Base-by-base conservation (phyloP, 768 basidiomycete species). In the Scleroderma bovista region DNA sequence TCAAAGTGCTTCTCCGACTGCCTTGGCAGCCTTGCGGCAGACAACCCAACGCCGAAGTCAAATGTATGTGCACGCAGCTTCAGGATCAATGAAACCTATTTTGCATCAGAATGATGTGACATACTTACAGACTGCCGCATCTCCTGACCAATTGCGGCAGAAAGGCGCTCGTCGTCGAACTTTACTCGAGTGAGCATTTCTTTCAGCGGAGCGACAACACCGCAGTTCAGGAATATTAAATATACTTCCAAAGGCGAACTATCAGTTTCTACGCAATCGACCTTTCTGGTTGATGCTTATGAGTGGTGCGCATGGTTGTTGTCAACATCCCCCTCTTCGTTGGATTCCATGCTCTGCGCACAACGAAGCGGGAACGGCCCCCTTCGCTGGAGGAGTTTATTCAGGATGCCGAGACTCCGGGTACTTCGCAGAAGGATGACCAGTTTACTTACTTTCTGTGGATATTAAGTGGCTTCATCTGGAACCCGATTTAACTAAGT, bases 151-250 rank as follows among this genome's bases (percentile, higher is more conserved):
- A 45, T 45, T 31, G 31, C 44, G 44, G 44, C n/a, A 31, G 31
- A 17, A 45, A 33, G 15, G 44, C 29, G 31, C n/a, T 20, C 31
- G 17, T 19, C 24, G 22, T 43, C 22, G 41, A 43, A 43, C 41
- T 43, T 43, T 44, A 50, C 41, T 29, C 20, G 44, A 24, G 31
- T 31, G 22, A 24, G n/a, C 19, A 15, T 13, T 38, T 50, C 24
- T 22, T 17, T 41, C 43, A 38, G 44, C 44, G 39, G 38, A 40
- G 9, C 50, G 45, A n/a, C 36, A 33, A n/a, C 44, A 33, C 50
- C 50, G 44, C 44, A 32, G 26, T n/a, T 17, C 33, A 45, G 29
- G 50, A 51, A 48, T 33, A 33, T 45, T 51, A 51, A 46, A 32
- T 31, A 26, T 22, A 36, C 34, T 29, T 9, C 26, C 26, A 4